Evolutionary conservation across 2,329 filamentous ascomycete species (phyloP).

Genomic region (Penicillium sp.): DNA sequence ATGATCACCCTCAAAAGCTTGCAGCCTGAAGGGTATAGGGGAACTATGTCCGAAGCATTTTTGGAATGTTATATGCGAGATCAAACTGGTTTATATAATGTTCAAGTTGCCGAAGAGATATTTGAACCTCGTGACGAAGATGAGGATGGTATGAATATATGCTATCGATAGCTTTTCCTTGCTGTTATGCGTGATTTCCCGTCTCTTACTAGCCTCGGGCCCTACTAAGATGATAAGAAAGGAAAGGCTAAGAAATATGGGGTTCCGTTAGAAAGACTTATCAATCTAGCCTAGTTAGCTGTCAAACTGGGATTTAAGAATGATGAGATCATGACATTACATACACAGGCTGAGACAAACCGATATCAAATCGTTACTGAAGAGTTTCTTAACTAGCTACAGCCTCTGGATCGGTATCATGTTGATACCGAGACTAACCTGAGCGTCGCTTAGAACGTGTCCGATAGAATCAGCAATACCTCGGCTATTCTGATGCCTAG

Average conservation of each 20-base stretch:
- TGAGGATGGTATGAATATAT: not conserved
- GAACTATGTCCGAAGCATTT: slow-evolving; percentile 2
- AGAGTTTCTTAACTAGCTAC: slow-evolving; percentile 8
- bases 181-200: slow-evolving; percentile 6
- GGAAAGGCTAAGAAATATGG: not conserved
- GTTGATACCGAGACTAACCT: not conserved
- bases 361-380: slow-evolving; percentile 1
- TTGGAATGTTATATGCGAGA: not conserved
- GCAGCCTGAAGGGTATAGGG: not conserved
- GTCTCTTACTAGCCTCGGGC: not conserved
- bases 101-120: not conserved
- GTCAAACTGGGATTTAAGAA: slow-evolving; percentile 2
- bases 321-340: not conserved
- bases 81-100: not conserved
- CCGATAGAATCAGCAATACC: not conserved
- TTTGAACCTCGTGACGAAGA: not conserved
- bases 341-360: not conserved
- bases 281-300: slow-evolving; percentile 6
- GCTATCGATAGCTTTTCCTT: slow-evolving; percentile 9
- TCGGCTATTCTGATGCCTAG: not conserved
- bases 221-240: slow-evolving; percentile 4
- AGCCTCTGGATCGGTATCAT: slow-evolving; percentile 5
- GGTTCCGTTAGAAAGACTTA: slow-evolving; percentile 4
- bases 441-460: slow-evolving; percentile 1
- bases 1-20: slow-evolving; percentile 5